Evolutionary conservation across 257 asterid genomes (phyloP).

Genomic region (Solanum clarkiae): DNA sequence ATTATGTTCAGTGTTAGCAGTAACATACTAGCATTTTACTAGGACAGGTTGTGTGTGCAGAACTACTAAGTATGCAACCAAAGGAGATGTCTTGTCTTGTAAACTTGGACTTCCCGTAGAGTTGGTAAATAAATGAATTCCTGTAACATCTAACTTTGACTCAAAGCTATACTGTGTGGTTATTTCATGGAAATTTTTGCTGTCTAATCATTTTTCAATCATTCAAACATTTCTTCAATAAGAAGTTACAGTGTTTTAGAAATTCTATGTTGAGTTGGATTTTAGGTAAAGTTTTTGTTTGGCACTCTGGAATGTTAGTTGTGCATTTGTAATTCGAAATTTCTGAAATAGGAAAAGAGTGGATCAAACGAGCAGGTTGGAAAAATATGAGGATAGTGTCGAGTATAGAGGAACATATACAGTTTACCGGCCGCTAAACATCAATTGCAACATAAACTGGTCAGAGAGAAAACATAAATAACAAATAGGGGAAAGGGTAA

Average conservation of each 20-base stretch:
- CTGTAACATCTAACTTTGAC: not conserved
- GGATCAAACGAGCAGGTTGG: not conserved
- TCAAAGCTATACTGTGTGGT: not conserved
- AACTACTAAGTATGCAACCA: not conserved
- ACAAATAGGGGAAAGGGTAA: not conserved
- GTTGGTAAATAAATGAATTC: slow-evolving; percentile 1
- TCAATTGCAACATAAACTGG: not conserved
- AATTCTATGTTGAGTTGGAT: not conserved
- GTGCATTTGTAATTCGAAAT: not conserved
- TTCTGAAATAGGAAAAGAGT: not conserved
- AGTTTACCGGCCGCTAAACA: not conserved
- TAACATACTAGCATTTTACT: not conserved
- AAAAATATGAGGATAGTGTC: not conserved
- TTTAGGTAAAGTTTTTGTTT: not conserved
- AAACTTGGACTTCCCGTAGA: not conserved
- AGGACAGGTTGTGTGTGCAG: not conserved
- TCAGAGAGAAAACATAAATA: not conserved
- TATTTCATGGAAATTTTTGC: not conserved
- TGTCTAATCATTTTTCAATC: not conserved
- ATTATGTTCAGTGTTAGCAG: not conserved
- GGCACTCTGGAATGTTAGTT: not conserved
- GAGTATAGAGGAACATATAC: not conserved
- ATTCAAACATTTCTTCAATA: not conserved
- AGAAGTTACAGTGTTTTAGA: not conserved
- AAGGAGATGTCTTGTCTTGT: not conserved